phyloP scores from a whole-genome alignment of 108 stramenopile species.

The Skeletonema potamos region DNA sequence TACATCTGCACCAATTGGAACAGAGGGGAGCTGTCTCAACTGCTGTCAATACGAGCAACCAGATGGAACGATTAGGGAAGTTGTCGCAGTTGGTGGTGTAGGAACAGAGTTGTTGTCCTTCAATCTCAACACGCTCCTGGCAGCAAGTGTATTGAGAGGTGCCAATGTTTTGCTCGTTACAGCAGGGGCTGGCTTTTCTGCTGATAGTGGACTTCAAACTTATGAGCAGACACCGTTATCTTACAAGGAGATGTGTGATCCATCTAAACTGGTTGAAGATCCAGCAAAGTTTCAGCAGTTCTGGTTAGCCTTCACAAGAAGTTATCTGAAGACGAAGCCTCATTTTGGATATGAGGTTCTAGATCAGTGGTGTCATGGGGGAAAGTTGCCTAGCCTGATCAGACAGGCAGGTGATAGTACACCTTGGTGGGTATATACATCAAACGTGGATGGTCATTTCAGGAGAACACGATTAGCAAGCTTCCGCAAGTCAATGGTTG shows the following conservation, averaged over 20 bases:
- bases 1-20: constrained; percentile 24
- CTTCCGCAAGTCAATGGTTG: constrained; percentile 29
- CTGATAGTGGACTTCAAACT: constrained; percentile 52
- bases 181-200: constrained; percentile 57
- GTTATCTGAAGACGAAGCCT: constrained; percentile 46
- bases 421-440: constrained; percentile 58
- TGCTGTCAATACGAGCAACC: constrained; percentile 1
- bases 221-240: constrained; percentile 35
- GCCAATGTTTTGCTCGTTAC: constrained; percentile 52
- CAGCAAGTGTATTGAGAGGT: constrained; percentile 25
- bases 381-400: constrained; percentile 11
- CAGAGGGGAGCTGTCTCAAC: constrained; percentile 36
- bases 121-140: constrained; percentile 13
- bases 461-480: constrained; percentile 17
- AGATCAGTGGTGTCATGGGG: constrained; percentile 47
- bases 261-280: constrained; percentile 24
- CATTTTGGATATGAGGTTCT: constrained; percentile 60
- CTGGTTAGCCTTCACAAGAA: constrained; percentile 43
- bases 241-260: constrained; percentile 51
- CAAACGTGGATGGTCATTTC: constrained; percentile 65
- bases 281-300: constrained; percentile 44
- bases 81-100: constrained; percentile 48
- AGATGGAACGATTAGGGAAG: constrained; percentile 8
- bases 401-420: neutral
- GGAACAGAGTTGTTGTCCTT: constrained; percentile 48